A percentile compares a stretch with the other conserved stretches of the same genome.
Conservation (phyloP, 768 basidiomycete species). For the Tephrocybe sp. region DNA sequence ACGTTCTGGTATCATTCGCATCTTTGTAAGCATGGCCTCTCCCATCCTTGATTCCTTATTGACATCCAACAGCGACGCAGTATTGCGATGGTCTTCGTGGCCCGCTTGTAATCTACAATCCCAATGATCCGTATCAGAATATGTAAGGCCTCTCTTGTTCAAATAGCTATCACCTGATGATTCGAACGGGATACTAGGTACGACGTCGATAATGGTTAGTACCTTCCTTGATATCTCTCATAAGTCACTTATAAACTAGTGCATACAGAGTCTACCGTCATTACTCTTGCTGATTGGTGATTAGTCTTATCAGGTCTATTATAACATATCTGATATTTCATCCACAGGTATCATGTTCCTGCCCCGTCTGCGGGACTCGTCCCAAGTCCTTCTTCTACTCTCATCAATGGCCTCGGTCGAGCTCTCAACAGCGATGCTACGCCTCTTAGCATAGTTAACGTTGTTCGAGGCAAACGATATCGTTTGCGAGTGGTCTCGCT, state of each 20-base stretch:
- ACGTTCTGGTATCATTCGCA: conserved; percentile 32
- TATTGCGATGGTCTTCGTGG: conserved; percentile 47
- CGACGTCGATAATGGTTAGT: conserved; percentile 31
- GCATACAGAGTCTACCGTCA: conserved; percentile 36
- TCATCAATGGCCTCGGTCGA: conserved; percentile 48
- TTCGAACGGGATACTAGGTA: too few species aligned
- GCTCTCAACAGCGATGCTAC: conserved; percentile 30
- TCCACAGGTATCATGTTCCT: conserved; percentile 28
- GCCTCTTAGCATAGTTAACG: conserved; percentile 35
- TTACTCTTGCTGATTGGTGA: conserved; percentile 39
- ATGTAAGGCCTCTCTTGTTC: too few species aligned
- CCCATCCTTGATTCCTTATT: conserved; percentile 5
- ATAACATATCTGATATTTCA: background rate
- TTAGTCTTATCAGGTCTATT: background rate
- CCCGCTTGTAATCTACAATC: conserved; percentile 35
- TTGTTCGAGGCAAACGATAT: conserved; percentile 38
- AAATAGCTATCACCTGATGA: too few species aligned
- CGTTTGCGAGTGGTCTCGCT: conserved; percentile 49
- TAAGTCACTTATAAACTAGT: background rate
- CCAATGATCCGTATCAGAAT: conserved; percentile 23
- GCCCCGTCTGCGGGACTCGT: conserved; percentile 10
- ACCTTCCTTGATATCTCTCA: background rate
- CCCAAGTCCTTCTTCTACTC: conserved; percentile 20
- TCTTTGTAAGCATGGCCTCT: conserved; percentile 21
- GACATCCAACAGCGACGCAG: conserved; percentile 33